Percentiles rank a stretch among this genome's conserved stretches.
phyloP scores from a whole-genome alignment of 768 basidiomycete genomes.

The Suillus sp. region DNA sequence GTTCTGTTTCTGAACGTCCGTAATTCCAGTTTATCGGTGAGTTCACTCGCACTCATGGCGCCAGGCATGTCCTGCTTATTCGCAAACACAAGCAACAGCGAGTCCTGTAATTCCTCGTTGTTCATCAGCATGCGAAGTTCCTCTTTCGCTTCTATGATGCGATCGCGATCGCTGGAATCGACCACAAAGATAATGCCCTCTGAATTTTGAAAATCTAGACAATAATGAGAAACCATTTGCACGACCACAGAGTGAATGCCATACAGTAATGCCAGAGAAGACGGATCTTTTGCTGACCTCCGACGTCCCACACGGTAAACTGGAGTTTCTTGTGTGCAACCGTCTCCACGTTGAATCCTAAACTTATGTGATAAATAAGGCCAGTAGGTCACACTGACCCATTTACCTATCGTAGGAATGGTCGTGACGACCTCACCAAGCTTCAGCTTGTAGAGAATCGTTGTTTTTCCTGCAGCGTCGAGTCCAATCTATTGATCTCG shows the following conservation, averaged over 20 bases:
- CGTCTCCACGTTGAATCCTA: slow-evolving; percentile 97
- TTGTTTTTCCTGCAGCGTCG: slow-evolving; percentile 98
- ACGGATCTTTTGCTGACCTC: slow-evolving; percentile 98
- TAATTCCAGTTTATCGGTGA: slow-evolving; percentile 94
- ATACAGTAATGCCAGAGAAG: slow-evolving; percentile 89
- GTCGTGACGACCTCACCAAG: slow-evolving; percentile 99
- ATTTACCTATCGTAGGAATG: slow-evolving; percentile 79
- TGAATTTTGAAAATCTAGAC: slow-evolving; percentile 77
- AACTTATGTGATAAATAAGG: neutral
- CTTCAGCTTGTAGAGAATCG: slow-evolving; percentile 98
- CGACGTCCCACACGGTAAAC: slow-evolving; percentile 96
- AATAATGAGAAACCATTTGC: neutral
- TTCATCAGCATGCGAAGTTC: slow-evolving; percentile 94
- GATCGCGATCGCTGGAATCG: slow-evolving; percentile 92
- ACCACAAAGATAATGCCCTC: slow-evolving; percentile 98
- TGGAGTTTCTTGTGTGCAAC: slow-evolving; percentile 98
- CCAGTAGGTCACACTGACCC: neutral
- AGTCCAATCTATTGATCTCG: slow-evolving; percentile 63
- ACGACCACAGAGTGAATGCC: neutral
- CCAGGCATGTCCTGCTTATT: slow-evolving; percentile 99
- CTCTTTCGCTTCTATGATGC: slow-evolving; percentile 94
- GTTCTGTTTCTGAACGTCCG: slow-evolving; percentile 94
- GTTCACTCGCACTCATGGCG: slow-evolving; percentile 97
- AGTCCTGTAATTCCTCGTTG: slow-evolving; percentile 97
- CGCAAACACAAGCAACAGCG: slow-evolving; percentile 94